Conservation (phyloP, 768 basidiomycete genomes). For the Termitomyces bulborhizus region DNA sequence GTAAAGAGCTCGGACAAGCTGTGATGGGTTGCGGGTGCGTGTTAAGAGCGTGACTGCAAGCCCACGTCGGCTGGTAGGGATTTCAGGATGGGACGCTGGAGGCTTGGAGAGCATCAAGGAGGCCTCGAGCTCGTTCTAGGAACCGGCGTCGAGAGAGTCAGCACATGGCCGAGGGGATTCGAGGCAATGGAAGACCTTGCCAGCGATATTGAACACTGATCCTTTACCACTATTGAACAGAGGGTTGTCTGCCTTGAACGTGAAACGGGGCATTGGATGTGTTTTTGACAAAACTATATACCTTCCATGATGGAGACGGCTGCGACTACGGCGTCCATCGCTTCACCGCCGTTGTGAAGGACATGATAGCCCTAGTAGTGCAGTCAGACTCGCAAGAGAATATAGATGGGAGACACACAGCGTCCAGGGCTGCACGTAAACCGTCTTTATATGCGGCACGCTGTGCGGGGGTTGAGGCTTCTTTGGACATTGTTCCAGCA, state of each 20-base stretch:
- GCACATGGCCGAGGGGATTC: neutral
- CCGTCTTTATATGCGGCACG: slow-evolving; percentile 51
- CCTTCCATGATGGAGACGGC: slow-evolving; percentile 74
- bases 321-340: slow-evolving; percentile 76
- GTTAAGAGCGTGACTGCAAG: slow-evolving; percentile 61
- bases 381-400: neutral
- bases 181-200: slow-evolving; percentile 47
- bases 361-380: slow-evolving; percentile 48
- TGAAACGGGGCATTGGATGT: neutral
- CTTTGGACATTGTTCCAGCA: slow-evolving; percentile 61
- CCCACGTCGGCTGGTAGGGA: slow-evolving; percentile 56
- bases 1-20: slow-evolving; percentile 65
- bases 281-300: slow-evolving; percentile 16
- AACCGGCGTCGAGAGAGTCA: neutral
- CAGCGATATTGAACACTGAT: slow-evolving; percentile 75
- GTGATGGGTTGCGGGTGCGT: slow-evolving; percentile 64
- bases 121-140: slow-evolving; percentile 74
- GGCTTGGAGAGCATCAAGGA: slow-evolving; percentile 80
- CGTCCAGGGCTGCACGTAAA: slow-evolving; percentile 47
- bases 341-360: slow-evolving; percentile 64
- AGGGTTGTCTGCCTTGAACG: slow-evolving; percentile 50
- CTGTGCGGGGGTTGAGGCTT: slow-evolving; percentile 53
- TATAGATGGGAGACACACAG: slow-evolving; percentile 20
- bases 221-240: slow-evolving; percentile 79
- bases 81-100: slow-evolving; percentile 54